Percentiles rank a stretch among this genome's conserved stretches.
Evolutionary conservation across 2,329 filamentous ascomycete species (phyloP).

Genomic region (Beauveria pseudobassiana): DNA sequence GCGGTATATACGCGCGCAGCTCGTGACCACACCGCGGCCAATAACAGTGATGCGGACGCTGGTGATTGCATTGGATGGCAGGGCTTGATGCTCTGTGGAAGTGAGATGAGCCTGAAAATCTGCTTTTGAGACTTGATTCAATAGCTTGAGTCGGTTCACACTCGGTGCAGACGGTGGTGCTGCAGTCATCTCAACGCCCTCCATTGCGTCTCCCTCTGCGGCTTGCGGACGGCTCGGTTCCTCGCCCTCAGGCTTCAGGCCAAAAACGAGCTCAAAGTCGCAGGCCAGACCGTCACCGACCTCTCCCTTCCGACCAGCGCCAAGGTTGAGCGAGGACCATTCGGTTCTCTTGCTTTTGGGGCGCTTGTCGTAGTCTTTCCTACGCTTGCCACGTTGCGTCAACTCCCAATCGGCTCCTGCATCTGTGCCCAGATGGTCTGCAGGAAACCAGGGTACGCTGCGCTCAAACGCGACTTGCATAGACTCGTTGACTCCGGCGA

Average conservation of each 20-base stretch:
- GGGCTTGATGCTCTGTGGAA: constrained; percentile 14
- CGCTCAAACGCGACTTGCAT: constrained; percentile 78
- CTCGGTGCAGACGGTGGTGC: background rate
- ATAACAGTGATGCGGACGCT: constrained; percentile 62
- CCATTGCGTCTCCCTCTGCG: constrained; percentile 3
- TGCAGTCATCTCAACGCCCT: constrained; percentile 10
- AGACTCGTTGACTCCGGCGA: constrained; percentile 74
- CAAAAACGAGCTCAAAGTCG: constrained; percentile 69
- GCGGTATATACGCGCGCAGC: constrained; percentile 78
- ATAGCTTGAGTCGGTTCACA: constrained; percentile 3
- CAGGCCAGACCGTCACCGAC: constrained; percentile 75
- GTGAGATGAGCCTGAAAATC: constrained; percentile 15
- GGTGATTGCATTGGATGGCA: constrained; percentile 36
- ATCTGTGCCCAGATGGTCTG: constrained; percentile 71
- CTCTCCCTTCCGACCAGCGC: constrained; percentile 69
- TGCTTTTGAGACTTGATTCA: constrained; percentile 24
- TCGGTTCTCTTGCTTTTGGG: constrained; percentile 72
- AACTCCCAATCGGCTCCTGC: constrained; percentile 75
- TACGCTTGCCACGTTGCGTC: constrained; percentile 49
- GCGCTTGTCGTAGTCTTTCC: constrained; percentile 15
- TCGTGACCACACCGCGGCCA: constrained; percentile 59
- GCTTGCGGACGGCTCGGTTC: background rate
- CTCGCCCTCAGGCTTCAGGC: constrained; percentile 12
- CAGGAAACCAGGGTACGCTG: constrained; percentile 74
- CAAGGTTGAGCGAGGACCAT: constrained; percentile 68